These are phyloP conservation scores for Fusarium camptoceras DNA, from an alignment of 2,329 filamentous ascomycete genomes.

Conservation along the genomic window DNA sequence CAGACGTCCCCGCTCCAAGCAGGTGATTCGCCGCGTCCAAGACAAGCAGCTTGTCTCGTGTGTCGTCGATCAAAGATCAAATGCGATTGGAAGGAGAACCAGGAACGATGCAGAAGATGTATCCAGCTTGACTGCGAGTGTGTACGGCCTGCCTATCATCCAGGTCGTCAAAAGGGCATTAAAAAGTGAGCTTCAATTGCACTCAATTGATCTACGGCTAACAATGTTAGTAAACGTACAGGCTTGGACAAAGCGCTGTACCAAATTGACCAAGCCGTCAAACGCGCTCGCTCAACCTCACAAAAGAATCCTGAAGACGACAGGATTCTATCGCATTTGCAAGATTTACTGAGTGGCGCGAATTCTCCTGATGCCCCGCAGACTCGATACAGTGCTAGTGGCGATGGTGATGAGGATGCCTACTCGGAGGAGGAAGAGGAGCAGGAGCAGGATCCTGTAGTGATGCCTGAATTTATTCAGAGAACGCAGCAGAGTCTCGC, in stretches of 20 bases:
- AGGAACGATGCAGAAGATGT: constrained; percentile 70
- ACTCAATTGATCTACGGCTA: neutral
- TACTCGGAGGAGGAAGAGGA: constrained; percentile 51
- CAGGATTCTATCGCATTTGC: constrained; percentile 59
- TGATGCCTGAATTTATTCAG: constrained; percentile 46
- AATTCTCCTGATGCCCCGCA: constrained; percentile 36
- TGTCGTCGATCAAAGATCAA: constrained; percentile 77
- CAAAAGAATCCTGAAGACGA: constrained; percentile 58
- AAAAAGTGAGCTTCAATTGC: constrained; percentile 70
- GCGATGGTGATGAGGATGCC: constrained; percentile 45
- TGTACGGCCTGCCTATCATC: constrained; percentile 77
- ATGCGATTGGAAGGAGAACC: constrained; percentile 67
- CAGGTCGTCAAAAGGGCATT: constrained; percentile 79
- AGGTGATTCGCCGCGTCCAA: constrained; percentile 47
- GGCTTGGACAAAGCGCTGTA: constrained; percentile 80
- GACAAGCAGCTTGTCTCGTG: constrained; percentile 69
- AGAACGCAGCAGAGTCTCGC: constrained; percentile 64
- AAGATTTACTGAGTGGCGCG: constrained; percentile 53
- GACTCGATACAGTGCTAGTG: constrained; percentile 31
- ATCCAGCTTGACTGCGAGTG: constrained; percentile 69
- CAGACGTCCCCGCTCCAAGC: constrained; percentile 37
- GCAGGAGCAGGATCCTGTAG: constrained; percentile 43
- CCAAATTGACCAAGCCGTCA: constrained; percentile 77
- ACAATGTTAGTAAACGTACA: constrained; percentile 71
- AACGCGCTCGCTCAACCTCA: constrained; percentile 62